Conservation (phyloP, 805 yeast genomes). For the Zygosaccharomyces bisporus region DNA sequence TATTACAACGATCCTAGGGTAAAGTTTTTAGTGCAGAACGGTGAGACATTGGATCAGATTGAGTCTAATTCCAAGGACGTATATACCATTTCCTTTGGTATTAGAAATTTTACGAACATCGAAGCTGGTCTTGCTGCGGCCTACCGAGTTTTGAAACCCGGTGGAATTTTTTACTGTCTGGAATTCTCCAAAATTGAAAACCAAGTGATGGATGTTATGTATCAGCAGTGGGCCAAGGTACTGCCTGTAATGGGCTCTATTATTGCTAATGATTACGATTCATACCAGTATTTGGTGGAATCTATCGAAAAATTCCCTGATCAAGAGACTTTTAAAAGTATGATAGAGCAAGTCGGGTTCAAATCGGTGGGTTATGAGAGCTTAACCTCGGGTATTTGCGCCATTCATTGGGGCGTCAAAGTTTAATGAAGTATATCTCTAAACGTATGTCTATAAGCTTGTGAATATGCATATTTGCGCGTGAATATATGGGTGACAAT, state of each 20-base stretch:
- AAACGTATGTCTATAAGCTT: constrained; percentile 7
- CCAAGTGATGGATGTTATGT: constrained; percentile 65
- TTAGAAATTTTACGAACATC: constrained; percentile 91
- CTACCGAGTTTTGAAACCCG: constrained; percentile 90
- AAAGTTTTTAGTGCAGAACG: constrained; percentile 83
- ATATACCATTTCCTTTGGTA: constrained; percentile 95
- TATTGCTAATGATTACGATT: constrained; percentile 91
- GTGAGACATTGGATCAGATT: constrained; percentile 80
- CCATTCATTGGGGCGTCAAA: constrained; percentile 93
- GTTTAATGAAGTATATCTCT: constrained; percentile 39
- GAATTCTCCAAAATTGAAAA: constrained; percentile 92
- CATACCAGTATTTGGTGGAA: constrained; percentile 94
- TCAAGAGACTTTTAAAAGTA: constrained; percentile 83
- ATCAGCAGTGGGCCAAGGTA: constrained; percentile 83
- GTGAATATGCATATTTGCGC: constrained; percentile 5
- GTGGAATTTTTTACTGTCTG: constrained; percentile 94
- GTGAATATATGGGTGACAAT: constrained; percentile 3
- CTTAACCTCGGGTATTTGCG: constrained; percentile 91
- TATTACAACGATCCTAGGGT: constrained; percentile 55
- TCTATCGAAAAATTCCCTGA: constrained; percentile 87
- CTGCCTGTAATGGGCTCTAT: constrained; percentile 95
- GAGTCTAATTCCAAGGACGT: constrained; percentile 87
- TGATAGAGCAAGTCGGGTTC: constrained; percentile 95
- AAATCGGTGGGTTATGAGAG: constrained; percentile 92
- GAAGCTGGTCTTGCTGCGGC: constrained; percentile 95